Base-by-base conservation (phyloP, 2,329 filamentous ascomycete species). In the Colletotrichum graminicola region DNA sequence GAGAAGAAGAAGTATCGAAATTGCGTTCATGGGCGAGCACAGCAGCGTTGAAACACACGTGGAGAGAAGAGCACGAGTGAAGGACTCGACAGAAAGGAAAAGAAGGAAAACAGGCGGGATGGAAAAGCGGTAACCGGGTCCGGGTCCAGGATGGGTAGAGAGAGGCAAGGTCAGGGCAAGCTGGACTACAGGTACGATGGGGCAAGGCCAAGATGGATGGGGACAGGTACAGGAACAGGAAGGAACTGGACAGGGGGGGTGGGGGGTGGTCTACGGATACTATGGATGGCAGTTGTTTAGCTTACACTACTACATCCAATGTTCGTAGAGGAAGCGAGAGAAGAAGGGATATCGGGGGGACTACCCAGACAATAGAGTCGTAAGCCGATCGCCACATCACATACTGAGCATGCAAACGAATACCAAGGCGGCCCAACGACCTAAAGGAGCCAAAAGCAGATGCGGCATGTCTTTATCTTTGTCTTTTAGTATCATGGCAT, bases 21-120 rank as follows among this genome's bases (percentile, higher is more conserved):
- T 51, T 41, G 45, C 18, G 41, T 56, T 67, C 45, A 62, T 71
- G 67, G 52, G 43, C 51, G 49, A 39, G 34, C 23, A n/a, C 32
- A 23, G 10, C 34, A 54, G 36, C 63, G 57, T 56, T 62, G 51
- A 67, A 67, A 67, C 63, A 45, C 41, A 29, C 56, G 64, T 59
- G 57, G 43, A 54, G 51, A 57, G 57, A 34, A 36, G 16, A 26
- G 56, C 56, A 29, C 23, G 23, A 29, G 49, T n/a, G 3, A 12
- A 18, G n/a, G 14, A 47, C 21, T 23, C 45, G 45, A 47, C 11
- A 7, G n/a, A 18, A 43, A 12, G n/a, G 12, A 11, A 41, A 41
- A 54, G 57, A 71, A 62, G 67, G 67, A 67, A 57, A 67, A 54
- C 51, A 70, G 55, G 55, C 55, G 49, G 62, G 54, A 66, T 66